phyloP scores from a whole-genome alignment of 345 rosid genomes.

The Eucalyptus caleyi region DNA sequence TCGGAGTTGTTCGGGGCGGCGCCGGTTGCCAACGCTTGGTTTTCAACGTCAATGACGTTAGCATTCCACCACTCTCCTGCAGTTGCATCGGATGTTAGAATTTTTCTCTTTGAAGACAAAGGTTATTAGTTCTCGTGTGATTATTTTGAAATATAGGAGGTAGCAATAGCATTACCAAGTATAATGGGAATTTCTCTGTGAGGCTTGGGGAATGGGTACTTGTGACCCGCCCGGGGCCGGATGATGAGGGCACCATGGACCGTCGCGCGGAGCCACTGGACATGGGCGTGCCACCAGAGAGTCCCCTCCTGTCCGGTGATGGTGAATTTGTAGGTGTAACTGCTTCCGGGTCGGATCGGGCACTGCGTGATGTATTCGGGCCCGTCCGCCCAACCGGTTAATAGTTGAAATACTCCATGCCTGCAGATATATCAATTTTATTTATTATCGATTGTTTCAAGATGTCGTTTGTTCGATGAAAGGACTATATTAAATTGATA shows the following conservation, averaged over 20 bases:
- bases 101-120: neutral
- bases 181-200: constrained; percentile 61
- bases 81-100: neutral
- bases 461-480: neutral
- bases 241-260: constrained; percentile 79
- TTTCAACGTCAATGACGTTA: constrained; percentile 45
- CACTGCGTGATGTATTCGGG: constrained; percentile 73
- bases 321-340: constrained; percentile 57
- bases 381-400: constrained; percentile 85
- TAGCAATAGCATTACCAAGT: constrained; percentile 28
- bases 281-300: constrained; percentile 95
- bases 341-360: constrained; percentile 55
- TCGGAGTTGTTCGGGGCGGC: constrained; percentile 46
- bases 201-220: constrained; percentile 78
- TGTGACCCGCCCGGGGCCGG: constrained; percentile 44
- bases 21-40: constrained; percentile 42
- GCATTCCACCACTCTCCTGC: constrained; percentile 96
- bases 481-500: neutral
- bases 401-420: constrained; percentile 70
- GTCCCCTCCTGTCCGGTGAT: constrained; percentile 73
- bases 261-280: constrained; percentile 62
- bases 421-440: constrained; percentile 4
- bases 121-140: neutral
- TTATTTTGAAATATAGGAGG: neutral
- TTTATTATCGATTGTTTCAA: neutral